Percentiles rank a stretch among this genome's conserved stretches.
Conservation (phyloP, 495 filamentous ascomycete genomes). For the Delitschia confertaspora region DNA sequence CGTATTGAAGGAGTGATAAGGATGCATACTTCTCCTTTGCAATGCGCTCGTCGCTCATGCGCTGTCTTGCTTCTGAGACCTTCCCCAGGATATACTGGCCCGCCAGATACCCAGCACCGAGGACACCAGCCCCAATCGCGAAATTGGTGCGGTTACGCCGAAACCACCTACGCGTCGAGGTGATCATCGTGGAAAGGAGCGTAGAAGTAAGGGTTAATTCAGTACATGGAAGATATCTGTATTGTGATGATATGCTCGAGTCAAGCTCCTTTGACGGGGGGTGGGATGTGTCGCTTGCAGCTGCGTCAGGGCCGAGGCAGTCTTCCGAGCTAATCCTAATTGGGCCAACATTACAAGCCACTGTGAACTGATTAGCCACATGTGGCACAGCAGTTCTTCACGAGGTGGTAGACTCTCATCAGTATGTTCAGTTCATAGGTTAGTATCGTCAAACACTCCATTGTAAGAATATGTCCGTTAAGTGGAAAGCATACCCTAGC, state of each 20-base stretch:
- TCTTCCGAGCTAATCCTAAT: slow-evolving; percentile 23
- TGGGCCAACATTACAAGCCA: slow-evolving; percentile 14
- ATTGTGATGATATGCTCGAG: background rate
- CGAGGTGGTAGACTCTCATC: too few species aligned
- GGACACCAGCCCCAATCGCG: slow-evolving; percentile 73
- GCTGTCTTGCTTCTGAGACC: slow-evolving; percentile 83
- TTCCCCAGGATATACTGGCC: slow-evolving; percentile 86
- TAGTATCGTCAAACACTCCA: too few species aligned
- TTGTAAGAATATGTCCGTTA: too few species aligned
- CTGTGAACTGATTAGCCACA: background rate
- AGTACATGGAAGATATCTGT: too few species aligned
- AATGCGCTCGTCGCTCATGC: slow-evolving; percentile 90
- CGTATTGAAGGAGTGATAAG: background rate
- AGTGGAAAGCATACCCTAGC: too few species aligned
- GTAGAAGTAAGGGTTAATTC: too few species aligned
- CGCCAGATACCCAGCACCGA: slow-evolving; percentile 85
- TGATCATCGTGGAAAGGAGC: slow-evolving; percentile 52
- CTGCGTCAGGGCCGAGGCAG: background rate
- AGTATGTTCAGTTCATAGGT: too few species aligned
- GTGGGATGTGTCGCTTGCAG: background rate
- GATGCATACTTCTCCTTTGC: slow-evolving; percentile 81
- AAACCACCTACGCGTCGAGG: slow-evolving; percentile 76
- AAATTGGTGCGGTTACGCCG: slow-evolving; percentile 83
- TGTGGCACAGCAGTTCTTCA: too few species aligned
- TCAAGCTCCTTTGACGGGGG: background rate